These are phyloP conservation scores for Theileria sp. DNA, from an alignment of 169 alveolate species.

Conservation along the genomic window DNA sequence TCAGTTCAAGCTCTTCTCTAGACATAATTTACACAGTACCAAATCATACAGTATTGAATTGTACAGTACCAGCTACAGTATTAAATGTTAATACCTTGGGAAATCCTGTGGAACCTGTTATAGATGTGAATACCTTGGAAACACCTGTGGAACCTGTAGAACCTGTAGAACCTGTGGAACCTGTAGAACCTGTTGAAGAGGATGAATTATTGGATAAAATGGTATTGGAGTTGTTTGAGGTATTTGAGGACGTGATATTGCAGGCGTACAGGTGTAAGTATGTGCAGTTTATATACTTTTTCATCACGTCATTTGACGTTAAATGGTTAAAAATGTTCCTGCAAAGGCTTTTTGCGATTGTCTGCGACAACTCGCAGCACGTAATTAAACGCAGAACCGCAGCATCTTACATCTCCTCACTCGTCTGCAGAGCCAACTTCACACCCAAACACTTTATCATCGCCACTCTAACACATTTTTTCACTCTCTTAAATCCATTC, in stretches of 20 bases:
- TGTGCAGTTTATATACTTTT: slow-evolving; percentile 63
- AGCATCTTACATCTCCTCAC: slow-evolving; percentile 48
- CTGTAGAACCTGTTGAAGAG: too few relatives aligned
- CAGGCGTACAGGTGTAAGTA: slow-evolving; percentile 63
- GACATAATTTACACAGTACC: too few relatives aligned
- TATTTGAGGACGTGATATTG: slow-evolving; percentile 52
- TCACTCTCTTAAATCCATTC: slow-evolving; percentile 32
- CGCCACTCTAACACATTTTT: slow-evolving; percentile 38
- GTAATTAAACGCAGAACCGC: slow-evolving; percentile 37
- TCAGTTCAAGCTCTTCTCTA: background rate
- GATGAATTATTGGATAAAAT: slow-evolving; percentile 21
- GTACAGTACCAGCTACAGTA: too few relatives aligned
- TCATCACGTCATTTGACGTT: slow-evolving; percentile 22
- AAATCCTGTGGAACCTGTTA: too few relatives aligned
- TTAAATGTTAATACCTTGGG: too few relatives aligned
- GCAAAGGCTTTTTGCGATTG: slow-evolving; percentile 50
- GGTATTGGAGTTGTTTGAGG: slow-evolving; percentile 52
- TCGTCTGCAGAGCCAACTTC: slow-evolving; percentile 45
- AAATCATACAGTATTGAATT: too few relatives aligned
- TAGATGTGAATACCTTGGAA: too few relatives aligned
- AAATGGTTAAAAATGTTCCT: slow-evolving; percentile 51
- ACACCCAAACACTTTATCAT: slow-evolving; percentile 26
- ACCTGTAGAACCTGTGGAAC: too few relatives aligned
- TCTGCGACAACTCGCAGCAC: slow-evolving; percentile 52
- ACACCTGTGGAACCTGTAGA: too few relatives aligned